A percentile compares a stretch with the other conserved stretches of the same genome.
Conservation (phyloP, 2,329 filamentous ascomycete genomes). For the Phyllachora maydis region DNA sequence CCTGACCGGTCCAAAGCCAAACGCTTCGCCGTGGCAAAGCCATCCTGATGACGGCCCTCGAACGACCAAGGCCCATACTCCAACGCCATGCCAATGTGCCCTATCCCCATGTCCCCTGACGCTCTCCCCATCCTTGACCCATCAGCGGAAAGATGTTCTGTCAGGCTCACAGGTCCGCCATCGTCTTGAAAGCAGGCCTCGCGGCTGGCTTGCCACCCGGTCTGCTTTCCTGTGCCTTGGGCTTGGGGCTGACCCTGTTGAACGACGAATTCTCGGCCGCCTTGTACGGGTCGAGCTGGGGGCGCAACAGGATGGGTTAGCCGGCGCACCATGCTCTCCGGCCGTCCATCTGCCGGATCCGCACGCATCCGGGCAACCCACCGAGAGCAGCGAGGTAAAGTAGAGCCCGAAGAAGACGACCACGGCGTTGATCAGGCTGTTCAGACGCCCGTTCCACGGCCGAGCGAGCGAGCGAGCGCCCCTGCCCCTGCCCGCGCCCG, state of each 20-base stretch:
- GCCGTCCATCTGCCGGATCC: too few relatives aligned
- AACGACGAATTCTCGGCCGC: constrained; percentile 37
- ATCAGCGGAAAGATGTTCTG: too few relatives aligned
- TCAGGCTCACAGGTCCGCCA: constrained; percentile 24
- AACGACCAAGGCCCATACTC: too few relatives aligned
- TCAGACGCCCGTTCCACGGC: constrained; percentile 12
- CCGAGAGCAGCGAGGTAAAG: constrained; percentile 37
- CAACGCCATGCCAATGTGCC: too few relatives aligned
- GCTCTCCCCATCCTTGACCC: too few relatives aligned
- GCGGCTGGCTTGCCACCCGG: constrained; percentile 9
- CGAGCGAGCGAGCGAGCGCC: constrained; percentile 5
- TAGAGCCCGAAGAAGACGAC: constrained; percentile 39
- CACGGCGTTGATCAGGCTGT: constrained; percentile 24
- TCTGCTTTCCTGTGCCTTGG: constrained; percentile 3
- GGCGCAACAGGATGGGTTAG: too few relatives aligned
- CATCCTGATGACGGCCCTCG: too few relatives aligned
- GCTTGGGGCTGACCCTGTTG: constrained; percentile 24
- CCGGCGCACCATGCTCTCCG: too few relatives aligned
- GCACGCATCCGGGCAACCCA: too few relatives aligned
- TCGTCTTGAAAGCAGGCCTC: constrained; percentile 23
- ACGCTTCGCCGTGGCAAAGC: too few relatives aligned
- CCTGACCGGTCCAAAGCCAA: too few relatives aligned
- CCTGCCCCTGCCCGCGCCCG: constrained; percentile 5
- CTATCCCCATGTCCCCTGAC: too few relatives aligned
- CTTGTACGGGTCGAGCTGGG: constrained; percentile 42